Evolutionary conservation across 148 eudicot genomes (phyloP).

Genomic region (Cornus florida): DNA sequence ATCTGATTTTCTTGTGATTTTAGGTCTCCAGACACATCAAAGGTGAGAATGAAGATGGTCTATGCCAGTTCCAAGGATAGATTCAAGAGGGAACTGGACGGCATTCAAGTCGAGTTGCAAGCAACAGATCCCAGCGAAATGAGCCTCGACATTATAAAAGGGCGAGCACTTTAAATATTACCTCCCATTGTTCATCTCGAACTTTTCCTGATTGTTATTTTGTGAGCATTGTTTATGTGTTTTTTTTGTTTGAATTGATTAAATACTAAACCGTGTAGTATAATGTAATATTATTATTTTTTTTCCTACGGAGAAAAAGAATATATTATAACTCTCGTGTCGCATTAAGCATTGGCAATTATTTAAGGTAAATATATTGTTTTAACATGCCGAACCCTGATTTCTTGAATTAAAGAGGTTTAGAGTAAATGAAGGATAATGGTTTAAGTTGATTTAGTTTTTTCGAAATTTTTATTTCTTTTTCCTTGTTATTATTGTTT

Average conservation of each 20-base stretch:
- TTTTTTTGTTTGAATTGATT: neutral
- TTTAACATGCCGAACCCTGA: no score
- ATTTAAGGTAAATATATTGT: no score
- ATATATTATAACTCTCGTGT: neutral
- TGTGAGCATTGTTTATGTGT: neutral
- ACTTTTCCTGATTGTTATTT: neutral
- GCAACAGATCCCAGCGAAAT: constrained; percentile 34
- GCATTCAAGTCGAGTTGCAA: constrained; percentile 38
- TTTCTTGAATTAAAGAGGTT: no score
- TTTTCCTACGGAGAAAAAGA: no score
- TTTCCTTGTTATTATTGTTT: no score
- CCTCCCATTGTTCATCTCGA: neutral
- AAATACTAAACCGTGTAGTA: neutral
- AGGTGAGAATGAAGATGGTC: constrained; percentile 41
- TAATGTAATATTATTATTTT: neutral
- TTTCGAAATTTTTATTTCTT: no score
- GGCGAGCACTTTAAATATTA: constrained; percentile 24
- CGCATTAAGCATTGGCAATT: neutral
- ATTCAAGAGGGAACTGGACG: constrained; percentile 25
- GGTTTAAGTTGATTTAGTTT: no score
- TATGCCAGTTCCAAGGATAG: constrained; percentile 38
- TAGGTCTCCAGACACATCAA: constrained; percentile 38
- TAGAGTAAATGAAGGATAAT: no score
- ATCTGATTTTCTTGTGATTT: neutral
- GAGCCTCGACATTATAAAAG: constrained; percentile 31